phyloP scores from a whole-genome alignment of 208 protist genomes.

The Trypanosoma scelopori region DNA sequence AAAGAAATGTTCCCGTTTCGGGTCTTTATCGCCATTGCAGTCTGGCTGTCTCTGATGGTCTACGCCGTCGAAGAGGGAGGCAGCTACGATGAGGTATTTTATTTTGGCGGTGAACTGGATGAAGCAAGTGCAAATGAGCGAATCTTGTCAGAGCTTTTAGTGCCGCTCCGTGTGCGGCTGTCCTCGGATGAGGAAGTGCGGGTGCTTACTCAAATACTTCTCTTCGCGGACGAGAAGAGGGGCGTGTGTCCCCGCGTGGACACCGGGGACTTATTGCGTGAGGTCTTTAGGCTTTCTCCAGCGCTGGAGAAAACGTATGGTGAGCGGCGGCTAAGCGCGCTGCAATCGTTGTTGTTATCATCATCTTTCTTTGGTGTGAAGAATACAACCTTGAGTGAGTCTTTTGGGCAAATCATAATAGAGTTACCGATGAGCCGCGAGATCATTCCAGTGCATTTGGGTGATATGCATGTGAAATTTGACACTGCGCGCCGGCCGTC shows the following conservation, averaged over 20 bases:
- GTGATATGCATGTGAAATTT: slow-evolving; percentile 9
- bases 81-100: background rate
- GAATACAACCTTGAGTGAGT: background rate
- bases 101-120: background rate
- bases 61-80: background rate
- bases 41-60: slow-evolving; percentile 5
- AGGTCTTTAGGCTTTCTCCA: slow-evolving; percentile 1
- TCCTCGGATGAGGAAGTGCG: slow-evolving; percentile 1
- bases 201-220: slow-evolving; percentile 2
- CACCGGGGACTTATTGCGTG: slow-evolving; percentile 9
- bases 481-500: background rate
- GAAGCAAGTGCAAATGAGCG: slow-evolving; percentile 8
- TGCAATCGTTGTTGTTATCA: slow-evolving; percentile 6
- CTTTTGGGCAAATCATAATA: slow-evolving; percentile 12
- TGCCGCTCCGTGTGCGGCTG: slow-evolving; percentile 21
- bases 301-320: slow-evolving; percentile 19
- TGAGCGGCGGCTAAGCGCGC: background rate
- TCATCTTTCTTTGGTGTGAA: background rate
- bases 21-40: background rate
- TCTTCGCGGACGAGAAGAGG: slow-evolving; percentile 14
- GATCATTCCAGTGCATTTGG: background rate
- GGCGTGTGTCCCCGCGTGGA: slow-evolving; percentile 9
- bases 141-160: slow-evolving; percentile 8
- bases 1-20: no score
- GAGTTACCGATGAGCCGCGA: background rate